A percentile compares a stretch with the other conserved stretches of the same genome.
Evolutionary conservation across 1,284 basidiomycete genomes (phyloP).

Genomic region (Rhodofomes roseus): DNA sequence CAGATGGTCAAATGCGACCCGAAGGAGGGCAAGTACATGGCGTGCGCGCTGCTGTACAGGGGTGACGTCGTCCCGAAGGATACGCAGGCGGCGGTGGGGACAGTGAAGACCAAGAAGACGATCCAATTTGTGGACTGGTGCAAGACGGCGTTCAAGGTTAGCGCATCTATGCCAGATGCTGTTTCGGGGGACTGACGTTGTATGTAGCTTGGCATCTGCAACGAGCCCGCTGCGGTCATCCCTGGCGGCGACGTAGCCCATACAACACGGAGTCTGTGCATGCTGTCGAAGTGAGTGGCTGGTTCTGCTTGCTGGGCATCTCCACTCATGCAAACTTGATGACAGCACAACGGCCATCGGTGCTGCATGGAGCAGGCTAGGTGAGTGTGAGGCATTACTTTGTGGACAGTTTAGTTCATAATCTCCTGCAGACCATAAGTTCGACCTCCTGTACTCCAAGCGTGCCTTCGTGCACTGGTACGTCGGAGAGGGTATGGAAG

Average conservation of each 20-base stretch:
- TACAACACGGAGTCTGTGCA: slow-evolving; percentile 92
- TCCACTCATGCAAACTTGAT: neutral
- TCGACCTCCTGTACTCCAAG: slow-evolving; percentile 94
- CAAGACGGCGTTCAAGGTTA: slow-evolving; percentile 91
- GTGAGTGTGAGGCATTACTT: slow-evolving; percentile 31
- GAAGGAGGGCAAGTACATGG: slow-evolving; percentile 97
- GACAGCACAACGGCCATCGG: slow-evolving; percentile 90
- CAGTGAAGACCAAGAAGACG: slow-evolving; percentile 95
- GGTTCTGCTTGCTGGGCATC: neutral
- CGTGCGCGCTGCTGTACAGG: slow-evolving; percentile 87
- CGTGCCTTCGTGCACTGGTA: slow-evolving; percentile 94
- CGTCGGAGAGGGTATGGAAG: slow-evolving; percentile 98
- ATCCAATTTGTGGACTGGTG: slow-evolving; percentile 99
- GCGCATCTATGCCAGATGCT: slow-evolving; percentile 37
- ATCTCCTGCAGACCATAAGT: slow-evolving; percentile 78
- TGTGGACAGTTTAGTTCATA: neutral
- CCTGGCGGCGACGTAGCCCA: slow-evolving; percentile 95
- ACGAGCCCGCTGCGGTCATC: slow-evolving; percentile 88
- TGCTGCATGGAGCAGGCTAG: slow-evolving; percentile 90
- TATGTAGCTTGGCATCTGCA: slow-evolving; percentile 86
- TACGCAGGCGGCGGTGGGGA: slow-evolving; percentile 88
- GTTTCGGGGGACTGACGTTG: slow-evolving; percentile 12
- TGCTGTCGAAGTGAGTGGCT: slow-evolving; percentile 76
- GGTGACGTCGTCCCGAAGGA: slow-evolving; percentile 99
- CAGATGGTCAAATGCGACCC: slow-evolving; percentile 98